Base-by-base conservation (phyloP, 1,284 basidiomycete genomes). In the Pseudozyma hubeiensis region DNA sequence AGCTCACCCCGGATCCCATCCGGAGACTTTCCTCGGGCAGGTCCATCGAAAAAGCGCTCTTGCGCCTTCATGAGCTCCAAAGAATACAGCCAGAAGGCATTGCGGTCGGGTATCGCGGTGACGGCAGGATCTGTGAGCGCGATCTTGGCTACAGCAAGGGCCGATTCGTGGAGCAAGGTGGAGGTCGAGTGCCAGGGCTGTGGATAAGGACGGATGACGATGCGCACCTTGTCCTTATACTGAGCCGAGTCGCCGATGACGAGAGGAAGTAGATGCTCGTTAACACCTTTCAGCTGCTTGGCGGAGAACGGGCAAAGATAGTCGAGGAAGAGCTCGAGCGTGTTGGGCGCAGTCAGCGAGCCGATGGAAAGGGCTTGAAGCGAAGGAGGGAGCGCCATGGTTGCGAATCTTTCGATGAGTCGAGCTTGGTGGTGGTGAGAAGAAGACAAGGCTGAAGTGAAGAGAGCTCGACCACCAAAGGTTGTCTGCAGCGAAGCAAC, bases 381-480 rank as follows among this genome's bases (percentile, higher is more conserved):
- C 50, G 89, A 89, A 6, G 91, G 91, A 86, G 91, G 92, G 50
- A 96, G 88, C 56, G 93, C 91, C 94, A 96, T 96, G 49, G 19
- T 60, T 47, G 48, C 3, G 10, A 33, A 3, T 53, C 48, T 13
- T 44, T 39, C 17, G 5, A 14, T 34, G 44, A 24, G 41, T 44
- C 29, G 6, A n/a, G 37, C 19, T 51, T 13, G 24, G 17, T 11
- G 14, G 35, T 43, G 52, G 19, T 24, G 19, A 8, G 30, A 37
- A 43, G 47, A 37, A 41, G 5, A 11, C 29, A 19, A 30, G 44
- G n/a, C 13, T 29, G 24, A 33, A 13, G 13, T 16, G n/a, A 41
- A 41, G 8, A 39, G 17, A 11, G 44, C 24, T 14, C 35, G 35
- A 9, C 35, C 35, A 37, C 4, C 35, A 2, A 9, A 14, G 14